Conservation (phyloP, 805 yeast species). For the Lipomyces anomalus region DNA sequence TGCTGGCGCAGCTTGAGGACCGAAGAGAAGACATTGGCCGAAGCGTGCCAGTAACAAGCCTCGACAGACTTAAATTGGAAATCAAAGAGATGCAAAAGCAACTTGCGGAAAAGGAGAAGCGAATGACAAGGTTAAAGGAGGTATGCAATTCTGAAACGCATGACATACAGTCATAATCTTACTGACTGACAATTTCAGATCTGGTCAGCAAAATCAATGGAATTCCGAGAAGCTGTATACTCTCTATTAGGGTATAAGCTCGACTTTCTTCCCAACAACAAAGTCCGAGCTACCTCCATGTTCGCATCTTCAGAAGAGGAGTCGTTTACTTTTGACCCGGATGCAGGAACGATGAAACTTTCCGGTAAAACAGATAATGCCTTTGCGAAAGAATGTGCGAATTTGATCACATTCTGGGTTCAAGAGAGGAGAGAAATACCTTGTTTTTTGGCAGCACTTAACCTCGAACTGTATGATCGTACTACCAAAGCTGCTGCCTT, state of each 20-base stretch:
- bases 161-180: not conserved
- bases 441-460: conserved; percentile 71
- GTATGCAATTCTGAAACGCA: conserved; percentile 8
- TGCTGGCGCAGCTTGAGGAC: conserved; percentile 35
- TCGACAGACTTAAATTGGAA: conserved; percentile 57
- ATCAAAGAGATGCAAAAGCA: conserved; percentile 43
- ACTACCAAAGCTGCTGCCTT: conserved; percentile 25
- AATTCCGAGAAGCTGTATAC: conserved; percentile 61
- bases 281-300: conserved; percentile 51
- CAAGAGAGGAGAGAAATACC: conserved; percentile 64
- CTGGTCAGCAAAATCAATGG: conserved; percentile 61
- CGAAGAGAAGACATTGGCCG: conserved; percentile 26
- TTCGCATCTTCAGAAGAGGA: conserved; percentile 38
- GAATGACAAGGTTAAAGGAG: conserved; percentile 41
- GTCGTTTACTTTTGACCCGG: conserved; percentile 53
- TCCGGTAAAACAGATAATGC: conserved; percentile 32
- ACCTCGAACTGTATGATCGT: conserved; percentile 56
- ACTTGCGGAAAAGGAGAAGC: conserved; percentile 47
- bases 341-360: conserved; percentile 50
- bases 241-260: conserved; percentile 66
- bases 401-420: conserved; percentile 61
- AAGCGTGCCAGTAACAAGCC: conserved; percentile 54
- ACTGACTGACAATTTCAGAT: conserved; percentile 42
- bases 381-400: conserved; percentile 39
- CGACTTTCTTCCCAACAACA: conserved; percentile 55